phyloP scores from a whole-genome alignment of 2,329 filamentous ascomycete species.

The Trichophyton mentagrophytes region DNA sequence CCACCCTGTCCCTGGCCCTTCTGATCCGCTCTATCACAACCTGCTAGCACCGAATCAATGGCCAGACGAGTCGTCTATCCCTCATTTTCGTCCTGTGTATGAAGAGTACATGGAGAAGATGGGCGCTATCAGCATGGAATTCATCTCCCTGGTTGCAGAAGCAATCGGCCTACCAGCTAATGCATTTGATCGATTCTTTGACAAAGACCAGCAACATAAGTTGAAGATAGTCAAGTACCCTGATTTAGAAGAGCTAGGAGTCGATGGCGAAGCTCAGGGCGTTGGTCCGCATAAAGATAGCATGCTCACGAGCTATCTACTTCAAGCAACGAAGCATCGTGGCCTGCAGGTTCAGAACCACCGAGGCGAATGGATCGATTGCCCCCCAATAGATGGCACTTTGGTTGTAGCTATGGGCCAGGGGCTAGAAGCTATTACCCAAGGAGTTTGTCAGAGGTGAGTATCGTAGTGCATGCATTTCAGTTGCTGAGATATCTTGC shows the following conservation, averaged over 20 bases:
- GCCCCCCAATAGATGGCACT: constrained; percentile 60
- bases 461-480: neutral
- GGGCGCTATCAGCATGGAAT: constrained; percentile 57
- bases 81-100: constrained; percentile 55
- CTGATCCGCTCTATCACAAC: constrained; percentile 59
- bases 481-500: neutral
- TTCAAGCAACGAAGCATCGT: constrained; percentile 63
- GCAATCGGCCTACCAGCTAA: constrained; percentile 57
- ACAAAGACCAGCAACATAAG: constrained; percentile 61
- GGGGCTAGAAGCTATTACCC: constrained; percentile 72
- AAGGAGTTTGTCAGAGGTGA: constrained; percentile 57
- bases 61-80: constrained; percentile 52
- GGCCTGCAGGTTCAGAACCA: constrained; percentile 77
- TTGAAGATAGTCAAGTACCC: constrained; percentile 84
- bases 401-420: constrained; percentile 81
- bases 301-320: constrained; percentile 69
- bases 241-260: constrained; percentile 49
- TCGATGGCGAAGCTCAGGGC: constrained; percentile 38
- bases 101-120: constrained; percentile 65
- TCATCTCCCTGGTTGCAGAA: constrained; percentile 71
- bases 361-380: constrained; percentile 67
- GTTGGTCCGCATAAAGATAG: constrained; percentile 74
- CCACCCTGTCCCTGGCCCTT: constrained; percentile 50
- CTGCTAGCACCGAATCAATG: constrained; percentile 67
- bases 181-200: constrained; percentile 71